Percentiles rank a stretch among this genome's conserved stretches.
Conservation (phyloP, 257 asterid species). For the Solanum pennellii region DNA sequence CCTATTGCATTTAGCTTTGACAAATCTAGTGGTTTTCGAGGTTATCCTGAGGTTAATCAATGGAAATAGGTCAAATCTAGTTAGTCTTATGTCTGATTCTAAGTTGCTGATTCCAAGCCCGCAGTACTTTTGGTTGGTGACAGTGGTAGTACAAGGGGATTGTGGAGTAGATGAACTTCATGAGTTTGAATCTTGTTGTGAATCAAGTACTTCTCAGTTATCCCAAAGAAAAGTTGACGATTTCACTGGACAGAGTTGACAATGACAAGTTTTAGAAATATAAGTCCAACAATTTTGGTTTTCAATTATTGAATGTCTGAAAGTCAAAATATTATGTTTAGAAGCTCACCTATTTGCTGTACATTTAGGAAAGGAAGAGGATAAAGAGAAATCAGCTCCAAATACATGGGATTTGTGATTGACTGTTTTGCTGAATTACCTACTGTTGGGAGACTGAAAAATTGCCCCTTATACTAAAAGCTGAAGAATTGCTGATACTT, state of each 20-base stretch:
- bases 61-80: not conserved
- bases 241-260: not conserved
- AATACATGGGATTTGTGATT: not conserved
- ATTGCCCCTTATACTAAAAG: not conserved
- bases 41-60: not conserved
- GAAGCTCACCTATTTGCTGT: not conserved
- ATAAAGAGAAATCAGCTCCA: not conserved
- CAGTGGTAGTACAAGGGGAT: not conserved
- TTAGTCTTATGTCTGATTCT: not conserved
- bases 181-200: not conserved
- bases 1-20: not conserved
- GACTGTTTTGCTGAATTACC: not conserved
- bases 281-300: not conserved
- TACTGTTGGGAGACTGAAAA: not conserved
- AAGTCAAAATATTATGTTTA: not conserved
- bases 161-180: not conserved
- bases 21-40: not conserved
- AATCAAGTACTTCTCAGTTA: not conserved
- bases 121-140: not conserved
- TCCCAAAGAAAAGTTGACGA: not conserved
- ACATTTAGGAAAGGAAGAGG: not conserved
- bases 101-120: not conserved
- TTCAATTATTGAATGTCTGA: not conserved
- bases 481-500: not conserved
- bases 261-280: not conserved